Conservation (phyloP, 345 rosid species). For the Gossypium anomalum region DNA sequence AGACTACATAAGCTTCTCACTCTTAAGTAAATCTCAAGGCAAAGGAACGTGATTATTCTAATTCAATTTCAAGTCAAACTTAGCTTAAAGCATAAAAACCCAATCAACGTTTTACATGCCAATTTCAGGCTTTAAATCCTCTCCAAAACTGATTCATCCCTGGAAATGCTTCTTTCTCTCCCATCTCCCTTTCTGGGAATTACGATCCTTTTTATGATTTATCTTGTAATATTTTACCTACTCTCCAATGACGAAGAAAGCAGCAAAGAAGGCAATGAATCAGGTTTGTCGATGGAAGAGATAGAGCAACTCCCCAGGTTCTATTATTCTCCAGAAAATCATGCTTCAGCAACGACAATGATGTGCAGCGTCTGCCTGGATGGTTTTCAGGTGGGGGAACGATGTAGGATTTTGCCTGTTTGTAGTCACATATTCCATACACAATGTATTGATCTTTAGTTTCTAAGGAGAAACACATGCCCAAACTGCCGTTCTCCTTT, state of each 20-base stretch:
- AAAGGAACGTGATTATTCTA: neutral
- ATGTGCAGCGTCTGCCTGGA: conserved; percentile 31
- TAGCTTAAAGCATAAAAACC: neutral
- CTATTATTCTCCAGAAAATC: neutral
- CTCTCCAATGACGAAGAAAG: conserved; percentile 3
- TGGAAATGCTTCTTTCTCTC: conserved; percentile 8
- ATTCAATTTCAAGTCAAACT: neutral
- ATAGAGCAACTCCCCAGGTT: conserved; percentile 26
- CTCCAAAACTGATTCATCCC: neutral
- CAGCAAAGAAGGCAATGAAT: neutral
- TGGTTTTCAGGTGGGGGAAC: conserved; percentile 18
- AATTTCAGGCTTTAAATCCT: neutral
- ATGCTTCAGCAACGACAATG: neutral
- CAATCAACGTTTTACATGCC: neutral
- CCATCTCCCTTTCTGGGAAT: conserved; percentile 12
- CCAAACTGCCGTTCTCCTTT: conserved; percentile 35
- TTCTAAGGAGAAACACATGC: conserved; percentile 24
- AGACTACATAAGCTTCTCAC: neutral
- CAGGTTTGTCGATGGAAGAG: conserved; percentile 21
- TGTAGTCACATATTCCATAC: conserved; percentile 33
- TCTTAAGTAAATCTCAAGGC: neutral
- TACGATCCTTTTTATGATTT: conserved; percentile 14
- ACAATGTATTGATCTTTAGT: conserved; percentile 28
- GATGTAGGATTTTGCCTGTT: conserved; percentile 22
- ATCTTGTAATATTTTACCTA: conserved; percentile 20